phyloP scores from a whole-genome alignment of 305 asterid genomes.

The Rubia peregrina region DNA sequence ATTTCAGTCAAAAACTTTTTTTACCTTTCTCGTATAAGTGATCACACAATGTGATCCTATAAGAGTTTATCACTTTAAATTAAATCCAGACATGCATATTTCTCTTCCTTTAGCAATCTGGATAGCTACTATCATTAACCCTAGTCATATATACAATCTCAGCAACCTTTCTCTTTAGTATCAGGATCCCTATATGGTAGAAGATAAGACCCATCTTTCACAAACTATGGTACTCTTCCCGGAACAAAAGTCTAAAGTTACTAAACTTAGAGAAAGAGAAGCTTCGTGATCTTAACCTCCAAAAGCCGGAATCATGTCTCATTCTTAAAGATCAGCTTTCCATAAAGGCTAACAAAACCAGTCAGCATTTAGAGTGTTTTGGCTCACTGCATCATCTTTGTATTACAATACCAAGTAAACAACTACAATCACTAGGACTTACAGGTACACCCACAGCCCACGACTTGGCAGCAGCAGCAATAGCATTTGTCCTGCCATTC shows the following conservation, averaged over 20 bases:
- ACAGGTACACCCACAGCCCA: constrained; percentile 88
- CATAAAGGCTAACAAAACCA: not conserved
- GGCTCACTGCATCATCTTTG: not conserved
- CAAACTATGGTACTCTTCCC: not conserved
- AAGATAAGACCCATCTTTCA: not conserved
- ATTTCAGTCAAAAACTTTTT: not conserved
- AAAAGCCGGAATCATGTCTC: not conserved
- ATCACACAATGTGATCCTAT: not conserved
- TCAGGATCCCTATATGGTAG: not conserved
- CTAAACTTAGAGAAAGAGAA: not conserved
- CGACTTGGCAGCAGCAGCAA: constrained; percentile 70
- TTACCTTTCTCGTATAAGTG: not conserved
- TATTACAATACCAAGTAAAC: not conserved
- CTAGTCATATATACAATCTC: not conserved
- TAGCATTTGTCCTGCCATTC: constrained; percentile 59
- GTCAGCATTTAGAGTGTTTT: too few relatives aligned
- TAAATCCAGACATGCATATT: not conserved
- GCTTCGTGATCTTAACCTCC: not conserved
- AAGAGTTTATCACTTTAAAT: not conserved
- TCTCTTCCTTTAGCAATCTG: not conserved
- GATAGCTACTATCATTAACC: not conserved
- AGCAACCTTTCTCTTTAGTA: constrained; percentile 1
- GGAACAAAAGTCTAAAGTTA: not conserved
- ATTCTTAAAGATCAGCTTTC: not conserved
- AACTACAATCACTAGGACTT: constrained; percentile 14